Evolutionary conservation across 129 eudicot species (phyloP).

Genomic region (sunflower (Helianthus annuus)): DNA sequence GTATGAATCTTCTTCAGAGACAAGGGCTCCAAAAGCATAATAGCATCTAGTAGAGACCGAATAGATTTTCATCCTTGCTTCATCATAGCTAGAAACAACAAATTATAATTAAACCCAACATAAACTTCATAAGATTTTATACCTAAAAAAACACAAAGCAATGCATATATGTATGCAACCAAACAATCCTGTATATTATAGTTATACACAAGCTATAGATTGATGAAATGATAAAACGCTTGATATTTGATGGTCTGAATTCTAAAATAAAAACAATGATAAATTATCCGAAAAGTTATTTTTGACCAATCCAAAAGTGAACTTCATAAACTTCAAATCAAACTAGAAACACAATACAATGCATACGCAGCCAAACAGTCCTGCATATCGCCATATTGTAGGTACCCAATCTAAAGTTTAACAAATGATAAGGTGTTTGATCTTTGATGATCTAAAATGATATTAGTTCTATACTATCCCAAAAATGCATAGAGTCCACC

Average conservation of each 20-base stretch:
- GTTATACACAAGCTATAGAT: neutral
- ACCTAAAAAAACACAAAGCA: neutral
- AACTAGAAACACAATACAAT: neutral
- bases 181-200: neutral
- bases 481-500: neutral
- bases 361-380: neutral
- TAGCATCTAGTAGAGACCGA: slow-evolving; percentile 93
- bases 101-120: neutral
- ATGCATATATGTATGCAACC: neutral
- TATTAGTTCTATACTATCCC: neutral
- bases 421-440: neutral
- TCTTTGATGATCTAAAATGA: neutral
- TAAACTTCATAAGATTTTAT: neutral
- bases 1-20: slow-evolving; percentile 81
- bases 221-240: neutral
- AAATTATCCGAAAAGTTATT: neutral
- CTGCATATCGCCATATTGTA: neutral
- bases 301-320: neutral
- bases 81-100: slow-evolving; percentile 63
- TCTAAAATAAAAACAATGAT: neutral
- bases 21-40: slow-evolving; percentile 96
- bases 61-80: slow-evolving; percentile 90
- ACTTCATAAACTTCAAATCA: neutral
- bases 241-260: neutral
- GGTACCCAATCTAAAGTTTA: neutral